Conservation (phyloP, 345 rosid genomes). For the Psidium guajava region DNA sequence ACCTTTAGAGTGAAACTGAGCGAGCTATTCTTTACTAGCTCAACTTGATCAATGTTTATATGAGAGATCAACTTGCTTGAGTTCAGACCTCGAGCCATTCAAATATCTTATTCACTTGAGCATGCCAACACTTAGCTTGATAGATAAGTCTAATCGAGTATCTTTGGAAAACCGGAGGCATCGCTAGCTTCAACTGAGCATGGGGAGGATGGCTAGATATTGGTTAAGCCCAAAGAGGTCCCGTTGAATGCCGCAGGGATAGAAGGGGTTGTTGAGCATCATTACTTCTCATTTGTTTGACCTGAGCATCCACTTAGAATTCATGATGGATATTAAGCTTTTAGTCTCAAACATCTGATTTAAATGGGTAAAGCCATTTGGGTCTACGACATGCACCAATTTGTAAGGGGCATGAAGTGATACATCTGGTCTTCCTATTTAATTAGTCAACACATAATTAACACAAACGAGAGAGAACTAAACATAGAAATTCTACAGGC, state of each 20-base stretch:
- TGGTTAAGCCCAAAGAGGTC: background rate
- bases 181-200: no score
- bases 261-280: background rate
- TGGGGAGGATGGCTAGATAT: background rate
- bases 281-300: background rate
- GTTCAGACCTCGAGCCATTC: no score
- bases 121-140: background rate
- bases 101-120: no score
- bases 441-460: no score
- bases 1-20: background rate
- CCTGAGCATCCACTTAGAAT: background rate
- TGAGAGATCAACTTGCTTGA: no score
- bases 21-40: background rate
- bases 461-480: background rate
- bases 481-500: background rate
- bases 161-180: background rate
- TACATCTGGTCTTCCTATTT: background rate
- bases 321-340: background rate
- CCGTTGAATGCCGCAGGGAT: background rate
- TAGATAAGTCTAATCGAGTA: background rate
- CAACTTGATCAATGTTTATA: background rate
- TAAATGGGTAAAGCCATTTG: background rate
- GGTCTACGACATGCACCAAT: background rate
- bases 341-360: background rate
- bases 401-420: no score